These are phyloP conservation scores for Erythrobasidium hasegawianum DNA, from an alignment of 1,284 basidiomycete species.

Conservation along the genomic window DNA sequence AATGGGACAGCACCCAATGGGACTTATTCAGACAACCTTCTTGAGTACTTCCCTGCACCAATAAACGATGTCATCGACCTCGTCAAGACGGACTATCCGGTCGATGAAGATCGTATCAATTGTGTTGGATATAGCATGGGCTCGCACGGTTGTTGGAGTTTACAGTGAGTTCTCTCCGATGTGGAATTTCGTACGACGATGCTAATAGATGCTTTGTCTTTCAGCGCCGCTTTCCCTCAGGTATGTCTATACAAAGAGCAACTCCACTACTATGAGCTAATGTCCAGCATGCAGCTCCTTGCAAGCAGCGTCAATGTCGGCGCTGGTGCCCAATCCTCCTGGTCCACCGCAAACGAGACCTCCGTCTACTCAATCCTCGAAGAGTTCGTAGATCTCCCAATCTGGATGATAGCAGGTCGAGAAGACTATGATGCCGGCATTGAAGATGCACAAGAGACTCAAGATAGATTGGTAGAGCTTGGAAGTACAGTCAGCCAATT, in stretches of 20 bases:
- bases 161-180: too few relatives aligned
- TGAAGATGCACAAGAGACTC: conserved; percentile 3
- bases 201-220: too few relatives aligned
- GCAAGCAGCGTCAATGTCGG: too few relatives aligned
- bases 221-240: too few relatives aligned
- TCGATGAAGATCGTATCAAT: conserved; percentile 15
- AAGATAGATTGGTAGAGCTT: conserved; percentile 7
- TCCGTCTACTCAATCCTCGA: conserved; percentile 1
- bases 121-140: conserved; percentile 29
- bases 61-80: conserved; percentile 12
- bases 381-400: conserved; percentile 18
- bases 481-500: conserved; percentile 8
- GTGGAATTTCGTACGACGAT: too few relatives aligned
- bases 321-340: too few relatives aligned
- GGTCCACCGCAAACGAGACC: neutral
- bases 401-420: conserved; percentile 20
- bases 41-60: conserved; percentile 25
- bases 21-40: neutral
- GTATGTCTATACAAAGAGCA: too few relatives aligned
- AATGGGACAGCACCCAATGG: too few relatives aligned
- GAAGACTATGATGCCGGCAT: conserved; percentile 17
- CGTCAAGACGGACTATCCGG: conserved; percentile 23
- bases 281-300: too few relatives aligned
- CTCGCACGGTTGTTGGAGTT: conserved; percentile 10
- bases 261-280: too few relatives aligned